These are phyloP conservation scores for Tulasnella sp. DNA, from an alignment of 768 basidiomycete species.

Conservation along the genomic window DNA sequence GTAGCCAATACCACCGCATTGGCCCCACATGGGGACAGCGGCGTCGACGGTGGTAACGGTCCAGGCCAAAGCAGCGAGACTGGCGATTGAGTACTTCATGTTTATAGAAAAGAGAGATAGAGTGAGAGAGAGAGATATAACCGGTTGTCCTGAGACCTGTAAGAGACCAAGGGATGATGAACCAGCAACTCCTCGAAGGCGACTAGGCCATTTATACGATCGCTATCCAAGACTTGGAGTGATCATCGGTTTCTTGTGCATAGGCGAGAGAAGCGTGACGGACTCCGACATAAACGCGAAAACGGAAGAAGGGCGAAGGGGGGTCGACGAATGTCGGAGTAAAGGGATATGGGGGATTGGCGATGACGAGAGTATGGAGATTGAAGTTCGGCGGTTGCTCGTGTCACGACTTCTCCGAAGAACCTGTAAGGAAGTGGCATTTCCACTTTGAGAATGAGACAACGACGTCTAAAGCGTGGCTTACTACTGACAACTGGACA, in stretches of 20 bases:
- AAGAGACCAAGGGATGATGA: conserved; percentile 13
- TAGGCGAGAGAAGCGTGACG: neutral
- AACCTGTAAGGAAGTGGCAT: neutral
- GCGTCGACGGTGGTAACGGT: neutral
- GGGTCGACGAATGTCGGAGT: neutral
- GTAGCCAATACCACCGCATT: conserved; percentile 38
- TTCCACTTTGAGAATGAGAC: neutral
- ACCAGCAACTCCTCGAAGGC: neutral
- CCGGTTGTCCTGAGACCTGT: neutral
- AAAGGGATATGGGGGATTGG: neutral
- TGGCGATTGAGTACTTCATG: conserved; percentile 11
- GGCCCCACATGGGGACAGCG: conserved; percentile 39
- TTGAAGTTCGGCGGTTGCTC: neutral
- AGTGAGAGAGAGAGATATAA: neutral
- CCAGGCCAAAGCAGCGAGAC: conserved; percentile 12
- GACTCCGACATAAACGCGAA: neutral
- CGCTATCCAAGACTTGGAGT: neutral
- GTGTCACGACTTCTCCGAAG: neutral
- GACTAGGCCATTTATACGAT: neutral
- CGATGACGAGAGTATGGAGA: neutral
- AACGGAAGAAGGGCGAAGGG: neutral
- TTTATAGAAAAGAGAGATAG: neutral
- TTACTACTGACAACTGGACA: neutral
- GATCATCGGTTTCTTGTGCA: neutral
- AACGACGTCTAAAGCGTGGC: neutral